Conservation (phyloP, 345 rosid species). For the Rubroshorea leprosula region DNA sequence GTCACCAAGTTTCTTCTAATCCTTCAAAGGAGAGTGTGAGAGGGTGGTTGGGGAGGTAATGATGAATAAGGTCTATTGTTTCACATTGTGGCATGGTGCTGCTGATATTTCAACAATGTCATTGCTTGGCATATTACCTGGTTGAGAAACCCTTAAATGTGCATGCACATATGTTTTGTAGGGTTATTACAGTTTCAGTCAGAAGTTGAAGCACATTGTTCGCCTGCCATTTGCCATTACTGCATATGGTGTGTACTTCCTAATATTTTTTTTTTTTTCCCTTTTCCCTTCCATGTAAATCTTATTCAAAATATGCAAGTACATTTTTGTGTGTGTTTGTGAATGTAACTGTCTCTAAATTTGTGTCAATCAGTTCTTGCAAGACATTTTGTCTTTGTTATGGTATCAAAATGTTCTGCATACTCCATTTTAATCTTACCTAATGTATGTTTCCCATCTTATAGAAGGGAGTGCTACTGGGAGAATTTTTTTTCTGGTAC, state of each 20-base stretch:
- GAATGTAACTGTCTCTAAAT: too few relatives aligned
- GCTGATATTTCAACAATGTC: too few relatives aligned
- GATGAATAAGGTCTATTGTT: too few relatives aligned
- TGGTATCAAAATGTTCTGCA: not conserved
- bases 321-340: not conserved
- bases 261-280: slow-evolving; percentile 6
- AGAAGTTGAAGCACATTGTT: slow-evolving; percentile 92
- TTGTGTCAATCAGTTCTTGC: slow-evolving; percentile 3
- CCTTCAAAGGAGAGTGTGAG: not conserved
- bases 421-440: too few relatives aligned
- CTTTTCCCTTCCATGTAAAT: too few relatives aligned
- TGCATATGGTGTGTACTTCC: slow-evolving; percentile 56
- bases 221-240: slow-evolving; percentile 83
- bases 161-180: slow-evolving; percentile 24
- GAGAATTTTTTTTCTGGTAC: not conserved
- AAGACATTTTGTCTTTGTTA: not conserved
- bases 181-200: slow-evolving; percentile 98
- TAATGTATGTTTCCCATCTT: not conserved
- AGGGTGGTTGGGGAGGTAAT: too few relatives aligned
- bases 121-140: too few relatives aligned
- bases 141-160: slow-evolving; percentile 1
- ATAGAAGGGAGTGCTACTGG: not conserved
- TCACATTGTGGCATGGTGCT: too few relatives aligned
- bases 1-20: not conserved
- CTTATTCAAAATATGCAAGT: not conserved